phyloP scores from a whole-genome alignment of 768 basidiomycete species.

The Pholiota conissans region DNA sequence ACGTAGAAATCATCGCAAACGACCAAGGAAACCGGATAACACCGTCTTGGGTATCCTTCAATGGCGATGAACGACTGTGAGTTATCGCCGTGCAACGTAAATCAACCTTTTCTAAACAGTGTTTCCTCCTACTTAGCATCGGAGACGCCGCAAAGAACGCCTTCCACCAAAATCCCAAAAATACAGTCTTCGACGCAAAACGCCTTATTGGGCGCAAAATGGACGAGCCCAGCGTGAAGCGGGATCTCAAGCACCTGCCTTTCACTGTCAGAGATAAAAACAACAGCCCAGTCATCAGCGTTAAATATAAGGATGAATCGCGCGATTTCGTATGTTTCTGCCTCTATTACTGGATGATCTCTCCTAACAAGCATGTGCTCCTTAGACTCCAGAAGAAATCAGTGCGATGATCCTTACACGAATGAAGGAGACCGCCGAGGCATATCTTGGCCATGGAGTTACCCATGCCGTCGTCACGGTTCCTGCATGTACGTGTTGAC shows the following conservation, averaged over 20 bases:
- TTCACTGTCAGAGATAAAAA: slow-evolving; percentile 73
- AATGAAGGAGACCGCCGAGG: slow-evolving; percentile 74
- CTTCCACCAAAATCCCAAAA: slow-evolving; percentile 86
- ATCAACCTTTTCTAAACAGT: slow-evolving; percentile 16
- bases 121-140: slow-evolving; percentile 40
- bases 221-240: slow-evolving; percentile 76
- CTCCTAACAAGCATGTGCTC: neutral
- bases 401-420: slow-evolving; percentile 65
- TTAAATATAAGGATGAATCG: slow-evolving; percentile 58
- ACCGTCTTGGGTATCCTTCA: slow-evolving; percentile 90
- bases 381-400: slow-evolving; percentile 63
- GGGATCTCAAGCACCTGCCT: slow-evolving; percentile 86
- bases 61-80: slow-evolving; percentile 79
- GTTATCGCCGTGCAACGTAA: slow-evolving; percentile 12
- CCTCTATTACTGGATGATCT: neutral
- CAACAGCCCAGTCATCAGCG: slow-evolving; percentile 78
- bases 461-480: slow-evolving; percentile 60
- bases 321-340: slow-evolving; percentile 50
- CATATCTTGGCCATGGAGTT: slow-evolving; percentile 64
- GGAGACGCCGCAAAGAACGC: slow-evolving; percentile 97
- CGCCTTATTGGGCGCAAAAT: slow-evolving; percentile 86
- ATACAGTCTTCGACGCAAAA: slow-evolving; percentile 95
- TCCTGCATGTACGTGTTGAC: slow-evolving; percentile 47
- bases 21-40: slow-evolving; percentile 90
- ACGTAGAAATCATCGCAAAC: slow-evolving; percentile 82